phyloP scores from a whole-genome alignment of 1,284 basidiomycete genomes.

The Pseudozyma hubeiensis region DNA sequence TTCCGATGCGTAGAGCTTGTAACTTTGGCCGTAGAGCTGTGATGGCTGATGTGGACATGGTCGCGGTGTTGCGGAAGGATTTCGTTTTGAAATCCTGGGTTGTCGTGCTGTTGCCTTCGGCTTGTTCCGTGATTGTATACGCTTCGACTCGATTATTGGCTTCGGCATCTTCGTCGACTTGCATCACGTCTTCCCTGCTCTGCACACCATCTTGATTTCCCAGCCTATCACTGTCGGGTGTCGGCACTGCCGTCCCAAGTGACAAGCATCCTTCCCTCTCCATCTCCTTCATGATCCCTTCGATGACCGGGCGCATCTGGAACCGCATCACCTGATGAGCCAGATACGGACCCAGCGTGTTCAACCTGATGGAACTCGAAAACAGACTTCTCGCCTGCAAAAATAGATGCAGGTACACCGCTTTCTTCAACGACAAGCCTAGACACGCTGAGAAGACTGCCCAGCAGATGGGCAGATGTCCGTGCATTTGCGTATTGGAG shows the following conservation, averaged over 20 bases:
- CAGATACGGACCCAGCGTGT: conserved; percentile 90
- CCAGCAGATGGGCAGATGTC: conserved; percentile 91
- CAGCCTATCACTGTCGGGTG: no score
- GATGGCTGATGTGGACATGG: conserved; percentile 6
- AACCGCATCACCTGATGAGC: conserved; percentile 88
- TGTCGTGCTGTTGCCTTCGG: neutral
- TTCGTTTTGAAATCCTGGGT: neutral
- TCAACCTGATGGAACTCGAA: conserved; percentile 90
- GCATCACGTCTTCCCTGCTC: conserved; percentile 5
- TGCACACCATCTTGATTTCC: no score
- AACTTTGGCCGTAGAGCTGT: conserved; percentile 7
- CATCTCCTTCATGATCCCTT: conserved; percentile 18
- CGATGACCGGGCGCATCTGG: conserved; percentile 70
- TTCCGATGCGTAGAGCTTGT: conserved; percentile 17
- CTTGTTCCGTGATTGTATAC: neutral
- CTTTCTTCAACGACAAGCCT: conserved; percentile 78
- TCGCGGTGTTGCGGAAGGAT: conserved; percentile 16
- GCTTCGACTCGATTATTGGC: no score
- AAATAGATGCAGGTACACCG: conserved; percentile 83
- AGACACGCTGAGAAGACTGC: conserved; percentile 83
- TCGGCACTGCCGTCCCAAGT: no score
- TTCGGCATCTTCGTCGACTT: neutral
- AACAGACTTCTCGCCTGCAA: conserved; percentile 88
- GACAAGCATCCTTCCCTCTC: conserved; percentile 11
- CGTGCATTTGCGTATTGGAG: conserved; percentile 70